Conservation (phyloP, 1,284 basidiomycete genomes). For the Pascua sp. region DNA sequence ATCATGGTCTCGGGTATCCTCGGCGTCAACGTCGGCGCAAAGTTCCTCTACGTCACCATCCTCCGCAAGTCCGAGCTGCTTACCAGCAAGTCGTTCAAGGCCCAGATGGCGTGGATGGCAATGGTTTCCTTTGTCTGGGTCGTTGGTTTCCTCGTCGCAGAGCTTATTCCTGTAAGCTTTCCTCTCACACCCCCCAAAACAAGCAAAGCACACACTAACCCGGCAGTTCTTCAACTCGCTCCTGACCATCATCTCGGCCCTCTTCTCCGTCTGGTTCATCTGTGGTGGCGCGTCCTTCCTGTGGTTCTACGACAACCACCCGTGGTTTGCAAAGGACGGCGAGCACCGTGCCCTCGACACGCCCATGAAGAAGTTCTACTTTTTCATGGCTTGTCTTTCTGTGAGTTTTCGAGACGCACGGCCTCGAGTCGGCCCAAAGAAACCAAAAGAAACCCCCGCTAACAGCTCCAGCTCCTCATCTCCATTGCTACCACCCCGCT, state of each 20-base stretch:
- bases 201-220: too few species aligned
- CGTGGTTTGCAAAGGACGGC: conserved; percentile 17
- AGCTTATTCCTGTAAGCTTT: conserved; percentile 28
- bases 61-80: conserved; percentile 35
- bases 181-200: too few species aligned
- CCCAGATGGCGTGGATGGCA: conserved; percentile 35
- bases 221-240: conserved; percentile 42
- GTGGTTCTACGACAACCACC: conserved; percentile 36
- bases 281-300: conserved; percentile 39
- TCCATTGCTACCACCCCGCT: conserved; percentile 38
- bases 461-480: conserved; percentile 23
- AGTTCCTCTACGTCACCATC: conserved; percentile 38
- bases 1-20: conserved; percentile 45
- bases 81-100: conserved; percentile 30
- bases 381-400: conserved; percentile 5
- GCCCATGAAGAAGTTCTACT: conserved; percentile 22
- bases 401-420: too few species aligned
- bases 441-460: too few species aligned
- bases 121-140: conserved; percentile 39
- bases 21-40: conserved; percentile 40
- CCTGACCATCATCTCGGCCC: conserved; percentile 39
- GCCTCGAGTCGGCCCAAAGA: too few species aligned
- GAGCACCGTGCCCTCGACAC: conserved; percentile 12
- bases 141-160: conserved; percentile 38
- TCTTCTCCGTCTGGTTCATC: conserved; percentile 44